Conservation (phyloP, 148 eudicot species). For the Rhododendron ovatum region DNA sequence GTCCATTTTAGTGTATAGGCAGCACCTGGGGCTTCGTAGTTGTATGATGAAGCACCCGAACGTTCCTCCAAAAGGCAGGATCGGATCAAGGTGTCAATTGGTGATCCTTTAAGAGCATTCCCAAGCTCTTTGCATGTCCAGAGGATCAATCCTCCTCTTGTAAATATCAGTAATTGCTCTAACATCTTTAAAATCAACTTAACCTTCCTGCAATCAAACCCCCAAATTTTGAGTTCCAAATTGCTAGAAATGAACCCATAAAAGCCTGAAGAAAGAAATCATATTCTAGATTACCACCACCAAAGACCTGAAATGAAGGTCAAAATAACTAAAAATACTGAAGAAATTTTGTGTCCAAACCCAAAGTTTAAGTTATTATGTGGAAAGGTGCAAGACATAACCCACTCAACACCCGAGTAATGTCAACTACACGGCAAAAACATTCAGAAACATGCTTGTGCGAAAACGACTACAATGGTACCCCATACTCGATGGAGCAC, state of each 20-base stretch:
- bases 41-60: constrained; percentile 76
- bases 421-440: too few relatives aligned
- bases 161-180: constrained; percentile 87
- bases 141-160: constrained; percentile 93
- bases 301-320: too few relatives aligned
- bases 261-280: too few relatives aligned
- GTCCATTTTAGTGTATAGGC: constrained; percentile 92
- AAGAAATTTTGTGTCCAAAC: too few relatives aligned
- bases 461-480: too few relatives aligned
- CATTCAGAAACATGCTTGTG: too few relatives aligned
- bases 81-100: constrained; percentile 81
- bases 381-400: too few relatives aligned
- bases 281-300: too few relatives aligned
- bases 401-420: too few relatives aligned
- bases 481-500: too few relatives aligned
- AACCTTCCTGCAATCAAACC: constrained; percentile 19
- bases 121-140: constrained; percentile 94
- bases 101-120: constrained; percentile 86
- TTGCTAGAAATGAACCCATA: neutral
- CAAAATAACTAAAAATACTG: too few relatives aligned
- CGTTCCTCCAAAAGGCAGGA: constrained; percentile 95
- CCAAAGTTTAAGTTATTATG: too few relatives aligned
- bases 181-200: constrained; percentile 45
- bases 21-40: constrained; percentile 77
- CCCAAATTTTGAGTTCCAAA: neutral